Base-by-base conservation (phyloP, 2,329 filamentous ascomycete species). In the Penicillium occitanis region DNA sequence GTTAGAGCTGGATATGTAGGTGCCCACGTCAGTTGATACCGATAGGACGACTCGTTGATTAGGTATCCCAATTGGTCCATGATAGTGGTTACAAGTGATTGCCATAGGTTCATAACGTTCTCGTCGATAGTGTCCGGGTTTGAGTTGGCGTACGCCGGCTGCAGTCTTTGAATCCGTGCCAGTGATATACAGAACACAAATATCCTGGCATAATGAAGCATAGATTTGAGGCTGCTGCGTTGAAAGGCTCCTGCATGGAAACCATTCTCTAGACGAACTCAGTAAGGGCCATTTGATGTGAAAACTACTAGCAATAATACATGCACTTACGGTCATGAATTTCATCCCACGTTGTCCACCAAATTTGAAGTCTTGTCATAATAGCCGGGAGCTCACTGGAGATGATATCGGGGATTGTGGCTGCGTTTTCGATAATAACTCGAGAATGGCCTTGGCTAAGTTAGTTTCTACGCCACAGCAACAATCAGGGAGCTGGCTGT, bases 231-330 rank as follows among this genome's bases (percentile, higher is more conserved):
- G 59, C 74, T 77, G 60, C 73, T 74, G 25, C 75, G 73, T 50
- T 77, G 75, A 55, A 77, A 77, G 1, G 75, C 75, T 6, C 75
- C 74, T 3, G 74, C 73, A 65, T 77, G 75, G 44, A 77, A 77
- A 1, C 74, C 75, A 55, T 77, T 77, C 64, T 77, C 75, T 77
- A 61, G 5, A 53, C 2, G 17, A n/a, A 46, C 30, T 42, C 14
- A 51, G 63, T 19, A 61, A 57, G 61, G 11, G 48, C n/a, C 6
- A 19, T 13, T 46, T 17, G 8, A 22, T 50, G 5, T 17, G 30
- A 35, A 37, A n/a, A 6, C 19, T 33, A 5, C 13, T 14, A 22
- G 5, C 2, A 33, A 25, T 11, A 35, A 50, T 19, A 14, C 28
- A 11, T n/a, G 28, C 10, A 19, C 75, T 66, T 66, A 77, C 75